phyloP scores from a whole-genome alignment of 2,329 filamentous ascomycete genomes.

The Fusarium lyarnte region DNA sequence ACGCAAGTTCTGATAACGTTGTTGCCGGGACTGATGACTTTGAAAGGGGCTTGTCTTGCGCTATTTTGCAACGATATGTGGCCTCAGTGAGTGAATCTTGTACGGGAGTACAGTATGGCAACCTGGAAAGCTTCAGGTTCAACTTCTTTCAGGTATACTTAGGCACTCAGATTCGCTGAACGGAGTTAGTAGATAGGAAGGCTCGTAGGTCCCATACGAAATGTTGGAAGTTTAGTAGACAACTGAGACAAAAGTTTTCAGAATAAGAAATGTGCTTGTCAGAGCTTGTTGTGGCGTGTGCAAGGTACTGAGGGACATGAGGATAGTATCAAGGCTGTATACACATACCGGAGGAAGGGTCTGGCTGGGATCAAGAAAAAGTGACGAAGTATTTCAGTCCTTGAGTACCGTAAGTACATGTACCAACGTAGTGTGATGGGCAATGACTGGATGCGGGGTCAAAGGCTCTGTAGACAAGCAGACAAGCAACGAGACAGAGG shows the following conservation, averaged over 20 bases:
- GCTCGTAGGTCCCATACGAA: neutral
- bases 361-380: constrained; percentile 21
- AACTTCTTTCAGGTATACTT: constrained; percentile 1
- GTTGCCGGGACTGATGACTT: neutral
- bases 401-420: constrained; percentile 6
- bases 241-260: constrained; percentile 15
- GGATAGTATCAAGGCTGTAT: neutral
- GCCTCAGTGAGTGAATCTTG: neutral
- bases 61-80: constrained; percentile 6
- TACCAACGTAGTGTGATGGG: constrained; percentile 9
- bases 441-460: constrained; percentile 38
- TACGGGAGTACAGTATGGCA: neutral
- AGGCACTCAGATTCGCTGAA: neutral
- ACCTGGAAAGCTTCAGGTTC: constrained; percentile 8
- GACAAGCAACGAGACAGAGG: constrained; percentile 19
- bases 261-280: neutral
- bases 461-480: constrained; percentile 11
- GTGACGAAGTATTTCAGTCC: constrained; percentile 27
- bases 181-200: neutral
- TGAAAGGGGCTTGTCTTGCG: neutral
- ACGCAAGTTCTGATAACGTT: constrained; percentile 5
- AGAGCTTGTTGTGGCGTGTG: neutral
- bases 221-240: constrained; percentile 2
- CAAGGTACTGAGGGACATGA: neutral
- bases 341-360: constrained; percentile 26